Evolutionary conservation across 768 basidiomycete species (phyloP).

Genomic region (Amanita inopinata): DNA sequence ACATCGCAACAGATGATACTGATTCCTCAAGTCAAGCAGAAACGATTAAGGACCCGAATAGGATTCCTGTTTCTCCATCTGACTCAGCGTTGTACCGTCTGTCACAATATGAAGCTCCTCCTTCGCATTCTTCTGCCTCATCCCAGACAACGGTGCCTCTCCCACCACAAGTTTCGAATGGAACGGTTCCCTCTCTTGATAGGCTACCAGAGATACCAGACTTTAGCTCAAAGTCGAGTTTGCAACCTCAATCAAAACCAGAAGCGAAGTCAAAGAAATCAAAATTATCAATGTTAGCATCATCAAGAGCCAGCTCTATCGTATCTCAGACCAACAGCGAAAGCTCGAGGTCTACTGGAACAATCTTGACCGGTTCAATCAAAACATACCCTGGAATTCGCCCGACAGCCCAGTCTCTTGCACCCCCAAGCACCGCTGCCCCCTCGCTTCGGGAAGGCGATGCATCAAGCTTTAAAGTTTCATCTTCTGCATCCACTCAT

Average conservation of each 20-base stretch:
- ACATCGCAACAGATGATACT: background rate
- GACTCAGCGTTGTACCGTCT: constrained; percentile 54
- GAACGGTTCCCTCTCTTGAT: constrained; percentile 34
- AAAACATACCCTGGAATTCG: constrained; percentile 65
- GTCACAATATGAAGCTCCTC: constrained; percentile 47
- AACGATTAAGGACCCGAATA: constrained; percentile 12
- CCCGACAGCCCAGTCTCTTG: constrained; percentile 50
- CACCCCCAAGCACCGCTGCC: constrained; percentile 25
- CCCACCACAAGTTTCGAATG: constrained; percentile 32
- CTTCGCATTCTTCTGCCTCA: constrained; percentile 39
- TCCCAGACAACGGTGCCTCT: constrained; percentile 28
- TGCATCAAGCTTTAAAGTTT: constrained; percentile 16
- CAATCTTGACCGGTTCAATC: constrained; percentile 47
- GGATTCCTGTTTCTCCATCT: constrained; percentile 43
- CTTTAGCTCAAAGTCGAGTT: constrained; percentile 36
- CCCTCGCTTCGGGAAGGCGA: constrained; percentile 22
- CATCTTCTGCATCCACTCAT: constrained; percentile 48
- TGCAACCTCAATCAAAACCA: constrained; percentile 15
- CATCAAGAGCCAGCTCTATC: constrained; percentile 45
- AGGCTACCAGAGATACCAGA: constrained; percentile 49
- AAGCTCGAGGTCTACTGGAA: constrained; percentile 48
- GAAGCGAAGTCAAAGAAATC: constrained; percentile 38
- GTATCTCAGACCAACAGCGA: constrained; percentile 32
- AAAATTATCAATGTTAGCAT: constrained; percentile 61
- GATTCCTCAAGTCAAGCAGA: constrained; percentile 1